Conservation (phyloP, 306 rosid genomes). For the Casuarina equisetifolia region DNA sequence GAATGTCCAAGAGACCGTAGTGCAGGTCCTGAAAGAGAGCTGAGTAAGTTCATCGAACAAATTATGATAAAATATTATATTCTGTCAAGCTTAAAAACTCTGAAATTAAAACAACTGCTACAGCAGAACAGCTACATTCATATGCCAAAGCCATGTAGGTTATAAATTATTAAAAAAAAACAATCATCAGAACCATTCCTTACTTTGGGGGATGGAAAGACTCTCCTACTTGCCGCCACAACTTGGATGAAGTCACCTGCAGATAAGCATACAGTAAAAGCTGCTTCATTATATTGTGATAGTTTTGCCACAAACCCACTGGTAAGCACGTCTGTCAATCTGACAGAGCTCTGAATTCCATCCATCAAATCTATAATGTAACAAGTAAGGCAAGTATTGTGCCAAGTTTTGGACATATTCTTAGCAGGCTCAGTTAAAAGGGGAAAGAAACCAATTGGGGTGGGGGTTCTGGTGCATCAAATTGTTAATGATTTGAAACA, state of each 20-base stretch:
- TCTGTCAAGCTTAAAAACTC: constrained; percentile 3
- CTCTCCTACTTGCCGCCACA: constrained; percentile 96
- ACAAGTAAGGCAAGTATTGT: background rate
- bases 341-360: background rate
- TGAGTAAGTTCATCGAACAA: constrained; percentile 21
- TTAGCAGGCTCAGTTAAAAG: background rate
- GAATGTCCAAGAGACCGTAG: constrained; percentile 91
- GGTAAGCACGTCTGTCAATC: background rate
- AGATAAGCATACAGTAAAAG: constrained; percentile 25
- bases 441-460: background rate
- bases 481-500: background rate
- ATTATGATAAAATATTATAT: background rate
- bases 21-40: constrained; percentile 64
- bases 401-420: constrained; percentile 2
- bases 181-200: constrained; percentile 27
- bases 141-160: constrained; percentile 13
- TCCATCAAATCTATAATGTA: background rate
- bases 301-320: constrained; percentile 14
- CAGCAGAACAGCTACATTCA: background rate
- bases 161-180: constrained; percentile 19
- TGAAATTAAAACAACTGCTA: constrained; percentile 4
- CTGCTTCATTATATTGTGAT: constrained; percentile 13
- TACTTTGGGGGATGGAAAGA: constrained; percentile 91
- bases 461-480: background rate
- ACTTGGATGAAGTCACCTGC: constrained; percentile 76